A percentile compares a stretch with the other conserved stretches of the same genome.
Conservation (phyloP, 2,329 filamentous ascomycete genomes). For the Aspergillus glaucus region DNA sequence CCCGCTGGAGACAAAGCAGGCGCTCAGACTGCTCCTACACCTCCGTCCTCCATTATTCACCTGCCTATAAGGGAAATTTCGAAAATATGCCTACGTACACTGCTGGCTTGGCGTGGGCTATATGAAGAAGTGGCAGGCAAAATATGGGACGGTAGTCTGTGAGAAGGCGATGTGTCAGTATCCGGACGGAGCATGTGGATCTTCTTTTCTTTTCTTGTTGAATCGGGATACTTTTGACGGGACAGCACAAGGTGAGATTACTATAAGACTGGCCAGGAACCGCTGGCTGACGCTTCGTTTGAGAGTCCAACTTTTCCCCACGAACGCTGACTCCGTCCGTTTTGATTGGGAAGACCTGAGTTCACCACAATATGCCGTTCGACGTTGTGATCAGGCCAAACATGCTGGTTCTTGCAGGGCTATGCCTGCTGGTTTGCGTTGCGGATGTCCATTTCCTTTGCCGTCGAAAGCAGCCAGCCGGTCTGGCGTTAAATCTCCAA, state of each 20-base stretch:
- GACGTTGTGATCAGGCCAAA: not conserved
- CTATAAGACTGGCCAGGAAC: not conserved
- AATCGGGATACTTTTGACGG: not conserved
- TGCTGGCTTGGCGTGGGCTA: not conserved
- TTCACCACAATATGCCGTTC: not conserved
- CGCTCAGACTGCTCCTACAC: not conserved
- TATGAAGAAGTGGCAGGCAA: not conserved
- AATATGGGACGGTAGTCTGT: no score
- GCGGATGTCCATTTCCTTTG: not conserved
- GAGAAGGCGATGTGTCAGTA: no score
- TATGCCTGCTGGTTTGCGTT: conserved; percentile 1
- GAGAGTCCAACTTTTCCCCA: no score
- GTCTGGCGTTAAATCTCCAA: not conserved
- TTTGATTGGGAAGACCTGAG: not conserved
- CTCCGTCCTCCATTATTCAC: not conserved
- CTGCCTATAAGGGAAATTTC: not conserved
- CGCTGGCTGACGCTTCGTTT: not conserved
- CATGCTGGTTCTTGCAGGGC: not conserved
- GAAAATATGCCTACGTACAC: not conserved
- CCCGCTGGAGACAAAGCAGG: not conserved
- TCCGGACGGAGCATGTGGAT: no score
- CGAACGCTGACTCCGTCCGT: not conserved
- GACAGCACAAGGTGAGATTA: not conserved
- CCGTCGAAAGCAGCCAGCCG: not conserved
- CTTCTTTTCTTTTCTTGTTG: not conserved